These are phyloP conservation scores for Lathyrus oleraceus DNA, from an alignment of 306 rosid genomes.

Conservation along the genomic window DNA sequence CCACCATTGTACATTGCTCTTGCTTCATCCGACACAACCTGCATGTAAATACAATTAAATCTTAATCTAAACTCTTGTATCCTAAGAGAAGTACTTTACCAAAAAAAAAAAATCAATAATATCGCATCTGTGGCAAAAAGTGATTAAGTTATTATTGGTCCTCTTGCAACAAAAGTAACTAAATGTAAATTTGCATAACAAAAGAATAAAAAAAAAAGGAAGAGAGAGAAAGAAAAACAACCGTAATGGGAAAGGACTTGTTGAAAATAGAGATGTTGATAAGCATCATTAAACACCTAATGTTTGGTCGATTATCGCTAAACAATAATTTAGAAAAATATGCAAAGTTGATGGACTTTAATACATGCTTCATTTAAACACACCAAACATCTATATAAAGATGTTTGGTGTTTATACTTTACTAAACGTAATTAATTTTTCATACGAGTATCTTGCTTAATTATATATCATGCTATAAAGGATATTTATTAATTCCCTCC, in stretches of 20 bases:
- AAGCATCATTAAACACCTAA: slow-evolving; percentile 34
- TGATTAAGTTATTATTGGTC: background rate
- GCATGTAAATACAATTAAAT: background rate
- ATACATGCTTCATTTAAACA: slow-evolving; percentile 23
- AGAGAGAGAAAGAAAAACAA: background rate
- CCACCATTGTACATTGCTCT: slow-evolving; percentile 97
- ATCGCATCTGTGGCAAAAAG: background rate
- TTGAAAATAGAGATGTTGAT: slow-evolving; percentile 17
- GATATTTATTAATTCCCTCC: background rate
- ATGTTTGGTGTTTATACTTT: slow-evolving; percentile 23
- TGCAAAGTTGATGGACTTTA: background rate
- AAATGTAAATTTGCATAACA: slow-evolving; percentile 10
- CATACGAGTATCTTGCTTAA: background rate
- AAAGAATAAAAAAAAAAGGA: background rate
- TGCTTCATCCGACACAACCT: slow-evolving; percentile 95
- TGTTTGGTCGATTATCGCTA: slow-evolving; percentile 28
- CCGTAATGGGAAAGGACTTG: slow-evolving; percentile 14
- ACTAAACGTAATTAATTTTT: background rate
- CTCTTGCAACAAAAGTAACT: slow-evolving; percentile 18
- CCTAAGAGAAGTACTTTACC: background rate
- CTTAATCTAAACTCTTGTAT: background rate
- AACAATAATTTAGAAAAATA: slow-evolving; percentile 28
- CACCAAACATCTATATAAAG: slow-evolving; percentile 17
- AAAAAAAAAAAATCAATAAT: slow-evolving; percentile 14
- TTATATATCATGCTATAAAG: background rate